Percentiles rank a stretch among this genome's conserved stretches.
These are phyloP conservation scores for Paramecium caudatum DNA, from an alignment of 73 alveolate species.

Conservation along the genomic window DNA sequence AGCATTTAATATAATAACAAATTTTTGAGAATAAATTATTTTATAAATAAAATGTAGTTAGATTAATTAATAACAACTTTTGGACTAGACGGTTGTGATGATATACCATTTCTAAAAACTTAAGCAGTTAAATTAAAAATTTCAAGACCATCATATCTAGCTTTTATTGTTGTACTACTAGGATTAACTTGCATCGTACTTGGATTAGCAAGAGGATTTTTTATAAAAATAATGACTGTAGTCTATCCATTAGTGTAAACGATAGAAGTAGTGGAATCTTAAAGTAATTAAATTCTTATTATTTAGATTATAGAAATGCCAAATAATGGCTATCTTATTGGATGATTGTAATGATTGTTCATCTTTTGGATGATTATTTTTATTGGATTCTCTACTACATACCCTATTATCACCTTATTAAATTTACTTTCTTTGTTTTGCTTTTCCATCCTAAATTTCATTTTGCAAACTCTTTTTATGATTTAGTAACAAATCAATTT, in stretches of 20 bases:
- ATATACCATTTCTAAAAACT: conserved; percentile 9
- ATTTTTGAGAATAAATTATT: not conserved
- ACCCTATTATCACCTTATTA: conserved; percentile 57
- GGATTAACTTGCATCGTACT: not conserved
- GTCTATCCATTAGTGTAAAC: conserved; percentile 38
- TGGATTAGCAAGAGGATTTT: conserved; percentile 40
- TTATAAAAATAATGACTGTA: conserved; percentile 20
- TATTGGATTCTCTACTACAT: conserved; percentile 59
- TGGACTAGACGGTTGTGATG: conserved; percentile 58
- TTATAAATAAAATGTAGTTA: conserved; percentile 70
- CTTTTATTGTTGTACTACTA: conserved; percentile 8
- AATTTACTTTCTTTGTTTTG: not conserved
- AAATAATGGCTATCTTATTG: conserved; percentile 56
- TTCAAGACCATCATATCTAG: conserved; percentile 56
- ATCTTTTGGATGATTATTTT: conserved; percentile 48
- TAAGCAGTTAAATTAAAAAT: conserved; percentile 41
- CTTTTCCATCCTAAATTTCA: conserved; percentile 27
- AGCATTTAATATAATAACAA: not conserved
- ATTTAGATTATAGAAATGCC: not conserved
- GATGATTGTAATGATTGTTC: conserved; percentile 36
- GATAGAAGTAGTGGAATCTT: not conserved
- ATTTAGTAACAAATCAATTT: not conserved
- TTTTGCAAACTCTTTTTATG: conserved; percentile 46
- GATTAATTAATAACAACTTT: conserved; percentile 54
- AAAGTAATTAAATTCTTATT: not conserved